Percentiles rank a stretch among this genome's conserved stretches.
Conservation (phyloP, 2,329 filamentous ascomycete species). For the Ilyonectria sp. region DNA sequence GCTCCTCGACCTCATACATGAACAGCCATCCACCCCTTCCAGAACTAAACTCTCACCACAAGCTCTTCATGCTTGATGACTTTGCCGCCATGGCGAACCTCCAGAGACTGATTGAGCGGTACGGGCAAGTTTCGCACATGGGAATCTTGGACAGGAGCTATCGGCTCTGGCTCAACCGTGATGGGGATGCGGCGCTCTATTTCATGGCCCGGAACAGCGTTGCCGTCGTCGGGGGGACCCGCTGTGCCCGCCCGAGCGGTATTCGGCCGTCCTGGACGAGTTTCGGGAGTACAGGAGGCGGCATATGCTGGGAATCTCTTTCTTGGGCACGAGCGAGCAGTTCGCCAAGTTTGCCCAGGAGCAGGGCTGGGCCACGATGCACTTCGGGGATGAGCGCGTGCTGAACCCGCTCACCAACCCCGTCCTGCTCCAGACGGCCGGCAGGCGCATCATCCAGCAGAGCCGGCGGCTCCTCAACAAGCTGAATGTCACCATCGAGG, state of each 20-base stretch:
- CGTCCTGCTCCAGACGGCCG: slow-evolving; percentile 14
- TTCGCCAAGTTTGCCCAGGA: slow-evolving; percentile 20
- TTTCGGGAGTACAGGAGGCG: slow-evolving; percentile 9
- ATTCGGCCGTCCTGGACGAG: background rate
- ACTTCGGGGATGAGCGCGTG: slow-evolving; percentile 21
- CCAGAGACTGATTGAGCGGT: no score
- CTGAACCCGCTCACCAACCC: slow-evolving; percentile 25
- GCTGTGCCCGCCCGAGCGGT: background rate
- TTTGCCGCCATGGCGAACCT: no score
- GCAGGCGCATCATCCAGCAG: slow-evolving; percentile 27
- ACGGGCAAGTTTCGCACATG: slow-evolving; percentile 31
- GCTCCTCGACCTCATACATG: no score
- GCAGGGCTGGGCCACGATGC: slow-evolving; percentile 21
- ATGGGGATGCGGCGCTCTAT: background rate
- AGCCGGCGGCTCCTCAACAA: slow-evolving; percentile 22
- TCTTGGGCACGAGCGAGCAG: slow-evolving; percentile 7
- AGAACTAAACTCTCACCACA: no score
- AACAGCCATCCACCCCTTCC: no score
- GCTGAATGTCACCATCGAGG: background rate
- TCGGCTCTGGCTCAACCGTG: slow-evolving; percentile 15
- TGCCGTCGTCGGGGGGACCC: slow-evolving; percentile 14
- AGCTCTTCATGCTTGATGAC: no score
- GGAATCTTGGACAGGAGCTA: slow-evolving; percentile 27
- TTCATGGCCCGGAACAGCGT: slow-evolving; percentile 21
- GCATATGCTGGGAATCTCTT: slow-evolving; percentile 9